A percentile compares a stretch with the other conserved stretches of the same genome.
Evolutionary conservation across 768 basidiomycete species (phyloP).

Genomic region (Hemileccinum rubropunctum): DNA sequence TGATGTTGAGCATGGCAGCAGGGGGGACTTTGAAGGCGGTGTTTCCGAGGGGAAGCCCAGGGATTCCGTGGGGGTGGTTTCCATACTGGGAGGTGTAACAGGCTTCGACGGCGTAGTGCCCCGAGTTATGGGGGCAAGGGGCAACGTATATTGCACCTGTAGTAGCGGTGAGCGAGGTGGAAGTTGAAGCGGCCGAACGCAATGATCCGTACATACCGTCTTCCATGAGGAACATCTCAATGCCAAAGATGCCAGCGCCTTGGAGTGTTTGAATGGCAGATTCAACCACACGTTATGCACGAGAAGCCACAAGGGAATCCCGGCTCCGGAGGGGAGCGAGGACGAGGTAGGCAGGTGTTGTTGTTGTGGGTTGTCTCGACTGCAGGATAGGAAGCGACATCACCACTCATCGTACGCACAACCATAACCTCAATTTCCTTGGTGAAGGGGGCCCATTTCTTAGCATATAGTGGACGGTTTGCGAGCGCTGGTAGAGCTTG

Average conservation of each 20-base stretch:
- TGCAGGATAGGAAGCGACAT: slow-evolving; percentile 80
- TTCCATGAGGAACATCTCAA: slow-evolving; percentile 94
- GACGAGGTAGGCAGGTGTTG: slow-evolving; percentile 89
- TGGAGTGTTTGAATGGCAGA: slow-evolving; percentile 71
- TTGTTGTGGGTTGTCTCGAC: slow-evolving; percentile 96
- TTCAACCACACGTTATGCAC: slow-evolving; percentile 76
- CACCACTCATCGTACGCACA: slow-evolving; percentile 71
- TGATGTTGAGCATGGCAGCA: slow-evolving; percentile 90
- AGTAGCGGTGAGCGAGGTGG: neutral
- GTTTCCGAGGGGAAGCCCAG: slow-evolving; percentile 85
- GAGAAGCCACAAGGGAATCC: slow-evolving; percentile 50
- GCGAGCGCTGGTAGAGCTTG: slow-evolving; percentile 54
- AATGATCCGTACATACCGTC: slow-evolving; percentile 55
- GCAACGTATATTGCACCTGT: slow-evolving; percentile 80
- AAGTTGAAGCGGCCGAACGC: neutral
- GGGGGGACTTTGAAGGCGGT: slow-evolving; percentile 85
- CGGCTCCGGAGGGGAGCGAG: slow-evolving; percentile 77
- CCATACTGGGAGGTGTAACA: slow-evolving; percentile 96
- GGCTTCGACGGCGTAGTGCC: slow-evolving; percentile 98
- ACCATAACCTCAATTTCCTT: slow-evolving; percentile 98
- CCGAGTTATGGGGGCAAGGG: slow-evolving; percentile 96
- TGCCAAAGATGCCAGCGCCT: slow-evolving; percentile 94
- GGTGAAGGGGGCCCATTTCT: slow-evolving; percentile 87
- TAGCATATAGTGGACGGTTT: slow-evolving; percentile 82
- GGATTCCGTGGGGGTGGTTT: slow-evolving; percentile 94